Evolutionary conservation across 2,329 filamentous ascomycete species (phyloP).

Genomic region (Davidsoniella australis): DNA sequence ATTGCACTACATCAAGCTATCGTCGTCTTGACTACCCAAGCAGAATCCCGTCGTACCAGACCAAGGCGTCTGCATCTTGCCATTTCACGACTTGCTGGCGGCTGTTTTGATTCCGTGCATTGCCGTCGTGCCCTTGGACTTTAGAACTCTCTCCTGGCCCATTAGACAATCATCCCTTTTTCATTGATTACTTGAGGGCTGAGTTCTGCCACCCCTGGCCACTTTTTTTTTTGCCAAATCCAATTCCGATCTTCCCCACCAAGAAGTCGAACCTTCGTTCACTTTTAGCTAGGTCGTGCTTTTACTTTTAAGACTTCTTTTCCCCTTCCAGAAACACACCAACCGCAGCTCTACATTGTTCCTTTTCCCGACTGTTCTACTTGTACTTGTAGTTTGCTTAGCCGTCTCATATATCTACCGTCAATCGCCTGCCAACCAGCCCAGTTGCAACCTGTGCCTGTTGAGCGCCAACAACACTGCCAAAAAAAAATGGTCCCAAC

Average conservation of each 20-base stretch:
- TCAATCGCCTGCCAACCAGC: conserved; percentile 1
- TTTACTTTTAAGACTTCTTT: conserved; percentile 1
- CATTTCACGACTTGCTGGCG: neutral
- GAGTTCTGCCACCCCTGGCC: neutral
- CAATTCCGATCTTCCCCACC: neutral
- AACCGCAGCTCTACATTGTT: neutral
- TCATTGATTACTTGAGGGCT: conserved; percentile 1
- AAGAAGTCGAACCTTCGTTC: neutral
- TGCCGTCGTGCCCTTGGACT: no score
- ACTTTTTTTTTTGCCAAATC: neutral
- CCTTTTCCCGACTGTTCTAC: neutral
- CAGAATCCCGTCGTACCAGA: no score
- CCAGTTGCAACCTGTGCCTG: no score
- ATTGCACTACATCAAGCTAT: neutral
- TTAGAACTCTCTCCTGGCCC: neutral
- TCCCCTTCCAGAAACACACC: conserved; percentile 5
- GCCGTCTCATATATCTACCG: conserved; percentile 3
- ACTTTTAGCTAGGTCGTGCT: neutral
- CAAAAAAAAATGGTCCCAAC: neutral
- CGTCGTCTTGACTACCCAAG: no score
- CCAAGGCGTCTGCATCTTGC: neutral
- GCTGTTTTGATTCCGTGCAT: neutral
- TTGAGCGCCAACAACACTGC: no score
- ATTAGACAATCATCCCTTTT: neutral
- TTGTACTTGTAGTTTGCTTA: neutral